These are phyloP conservation scores for Talaromyces amestolkiae DNA, from an alignment of 2,329 filamentous ascomycete genomes.

Conservation along the genomic window DNA sequence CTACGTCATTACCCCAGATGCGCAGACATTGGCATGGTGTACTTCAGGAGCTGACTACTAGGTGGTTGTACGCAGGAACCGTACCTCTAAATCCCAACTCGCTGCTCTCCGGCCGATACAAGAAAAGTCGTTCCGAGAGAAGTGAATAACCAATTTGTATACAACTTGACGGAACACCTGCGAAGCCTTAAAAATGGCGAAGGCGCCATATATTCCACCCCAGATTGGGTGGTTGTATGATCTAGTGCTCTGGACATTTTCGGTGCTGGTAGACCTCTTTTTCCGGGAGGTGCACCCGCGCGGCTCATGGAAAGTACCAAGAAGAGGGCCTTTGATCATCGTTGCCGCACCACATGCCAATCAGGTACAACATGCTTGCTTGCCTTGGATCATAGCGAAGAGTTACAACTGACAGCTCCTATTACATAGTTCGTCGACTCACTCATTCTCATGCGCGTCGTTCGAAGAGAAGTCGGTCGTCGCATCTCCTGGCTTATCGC, in stretches of 20 bases:
- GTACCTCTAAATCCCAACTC: background rate
- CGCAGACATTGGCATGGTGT: background rate
- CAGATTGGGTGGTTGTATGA: constrained; percentile 53
- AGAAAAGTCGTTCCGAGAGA: background rate
- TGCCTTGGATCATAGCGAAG: background rate
- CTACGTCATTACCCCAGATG: constrained; percentile 20
- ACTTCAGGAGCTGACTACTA: background rate
- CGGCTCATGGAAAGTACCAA: constrained; percentile 91
- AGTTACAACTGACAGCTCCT: constrained; percentile 18
- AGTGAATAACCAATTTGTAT: background rate
- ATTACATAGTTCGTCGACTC: constrained; percentile 80
- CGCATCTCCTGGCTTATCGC: constrained; percentile 91
- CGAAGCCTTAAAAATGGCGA: constrained; percentile 21
- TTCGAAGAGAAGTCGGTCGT: constrained; percentile 80
- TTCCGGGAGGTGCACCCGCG: constrained; percentile 96
- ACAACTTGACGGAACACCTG: background rate
- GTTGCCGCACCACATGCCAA: constrained; percentile 97
- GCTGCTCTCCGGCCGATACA: background rate
- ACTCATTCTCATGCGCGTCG: constrained; percentile 84
- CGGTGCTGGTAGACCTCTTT: constrained; percentile 85
- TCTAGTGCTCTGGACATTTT: constrained; percentile 50
- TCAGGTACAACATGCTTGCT: constrained; percentile 57
- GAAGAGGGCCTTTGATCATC: constrained; percentile 84
- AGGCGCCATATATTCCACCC: constrained; percentile 40
- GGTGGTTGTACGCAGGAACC: background rate